Conservation (phyloP, 179 eudicot genomes). For the Silene vulgaris region DNA sequence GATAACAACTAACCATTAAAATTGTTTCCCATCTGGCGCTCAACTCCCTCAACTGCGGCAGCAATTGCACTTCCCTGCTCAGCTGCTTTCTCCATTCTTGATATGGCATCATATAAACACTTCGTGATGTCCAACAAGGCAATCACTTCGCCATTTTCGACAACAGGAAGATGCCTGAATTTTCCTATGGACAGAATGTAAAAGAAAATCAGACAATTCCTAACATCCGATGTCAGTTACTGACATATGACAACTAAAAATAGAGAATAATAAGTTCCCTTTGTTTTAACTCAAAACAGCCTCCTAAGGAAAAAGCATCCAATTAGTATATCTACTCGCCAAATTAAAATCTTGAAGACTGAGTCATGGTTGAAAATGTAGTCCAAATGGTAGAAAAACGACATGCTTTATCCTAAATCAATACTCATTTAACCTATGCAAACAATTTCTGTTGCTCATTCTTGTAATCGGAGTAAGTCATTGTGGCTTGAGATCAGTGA, state of each 20-base stretch:
- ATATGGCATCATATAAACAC: conserved; percentile 94
- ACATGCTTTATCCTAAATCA: not conserved
- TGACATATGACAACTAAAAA: not conserved
- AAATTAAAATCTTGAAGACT: not conserved
- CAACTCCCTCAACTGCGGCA: conserved; percentile 98
- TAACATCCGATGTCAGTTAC: not conserved
- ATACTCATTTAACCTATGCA: not conserved
- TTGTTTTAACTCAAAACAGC: too few relatives aligned
- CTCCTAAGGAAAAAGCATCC: not conserved
- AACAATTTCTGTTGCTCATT: not conserved
- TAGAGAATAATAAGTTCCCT: conserved; percentile 1
- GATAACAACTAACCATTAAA: conserved; percentile 51
- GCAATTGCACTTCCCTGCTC: conserved; percentile 99
- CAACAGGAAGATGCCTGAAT: conserved; percentile 96
- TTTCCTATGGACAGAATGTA: conserved; percentile 51
- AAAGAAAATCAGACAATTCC: conserved; percentile 12
- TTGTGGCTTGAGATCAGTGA: not conserved
- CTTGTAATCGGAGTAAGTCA: not conserved
- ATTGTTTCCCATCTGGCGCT: conserved; percentile 87
- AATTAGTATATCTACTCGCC: not conserved
- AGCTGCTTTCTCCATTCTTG: conserved; percentile 97
- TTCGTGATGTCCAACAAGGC: conserved; percentile 92
- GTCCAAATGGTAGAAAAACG: not conserved
- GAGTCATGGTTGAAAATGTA: not conserved
- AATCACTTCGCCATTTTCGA: conserved; percentile 97